Base-by-base conservation (phyloP, 495 filamentous ascomycete genomes). In the Aspergillus saccharolyticus region DNA sequence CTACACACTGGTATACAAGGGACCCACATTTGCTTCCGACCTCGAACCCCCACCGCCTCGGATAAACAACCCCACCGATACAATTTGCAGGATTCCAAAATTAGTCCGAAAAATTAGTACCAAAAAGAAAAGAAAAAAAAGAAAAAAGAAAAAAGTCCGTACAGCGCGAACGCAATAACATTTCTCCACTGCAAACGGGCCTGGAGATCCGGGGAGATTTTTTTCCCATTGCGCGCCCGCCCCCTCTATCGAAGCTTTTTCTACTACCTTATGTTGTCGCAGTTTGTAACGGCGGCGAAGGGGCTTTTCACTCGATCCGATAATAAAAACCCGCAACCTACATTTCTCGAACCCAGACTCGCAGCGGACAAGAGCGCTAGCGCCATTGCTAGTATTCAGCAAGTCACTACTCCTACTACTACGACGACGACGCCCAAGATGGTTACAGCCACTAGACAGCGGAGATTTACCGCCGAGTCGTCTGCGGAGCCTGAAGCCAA, bases 221-320 rank as follows among this genome's bases (percentile, higher is more conserved):
- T 55, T 53, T 55, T 56, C 44, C n/a, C n/a, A n/a, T n/a, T n/a
- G n/a, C n/a, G n/a, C n/a, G n/a, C n/a, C n/a, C n/a, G n/a, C n/a
- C n/a, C n/a, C n/a, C n/a, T n/a, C n/a, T n/a, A n/a, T n/a, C n/a
- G n/a, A n/a, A n/a, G n/a, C 8, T 48, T 52, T 63, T 39, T 39
- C 33, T 39, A 5, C 33, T 39, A 39, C 33, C 33, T 39, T 39
- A 77, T 78, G 75, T 74, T 78, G 56, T 66, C 74, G 33, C 66
- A 77, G 21, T n/a, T 78, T 53, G 67, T 77, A 54, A 78, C 70
- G 44, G 71, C 70, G 42, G 75, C 75, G 57, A 78, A 75, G 63
- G 74, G 74, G 63, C 58, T 78, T 55, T 74, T 77, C 52, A 60
- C 64, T 60, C 65, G 66, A 63, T 57, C 65, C 16, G 62, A 73